phyloP scores from a whole-genome alignment of 1,139 yeast species.

The Blastobotrys serpentis region DNA sequence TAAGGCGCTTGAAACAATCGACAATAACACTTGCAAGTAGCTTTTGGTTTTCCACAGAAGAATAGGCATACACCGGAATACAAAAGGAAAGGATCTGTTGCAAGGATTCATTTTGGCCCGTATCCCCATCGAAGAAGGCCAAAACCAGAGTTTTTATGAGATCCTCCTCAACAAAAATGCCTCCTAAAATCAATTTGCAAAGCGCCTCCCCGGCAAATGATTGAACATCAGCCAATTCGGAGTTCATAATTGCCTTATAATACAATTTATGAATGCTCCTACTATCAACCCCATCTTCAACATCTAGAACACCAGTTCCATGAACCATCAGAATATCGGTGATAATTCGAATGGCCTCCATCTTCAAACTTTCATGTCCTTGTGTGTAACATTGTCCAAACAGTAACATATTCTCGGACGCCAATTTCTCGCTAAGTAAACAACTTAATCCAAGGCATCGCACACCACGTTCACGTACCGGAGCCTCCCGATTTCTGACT shows the following conservation, averaged over 20 bases:
- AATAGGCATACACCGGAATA: conserved; percentile 84
- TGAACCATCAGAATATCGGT: conserved; percentile 77
- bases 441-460: conserved; percentile 79
- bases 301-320: conserved; percentile 66
- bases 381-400: conserved; percentile 65
- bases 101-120: conserved; percentile 61
- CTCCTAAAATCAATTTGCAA: conserved; percentile 78
- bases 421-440: conserved; percentile 61
- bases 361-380: conserved; percentile 60
- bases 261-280: conserved; percentile 63
- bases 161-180: conserved; percentile 66
- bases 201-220: conserved; percentile 84
- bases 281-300: conserved; percentile 62
- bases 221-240: conserved; percentile 64
- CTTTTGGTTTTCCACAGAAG: conserved; percentile 72
- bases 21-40: conserved; percentile 63
- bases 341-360: conserved; percentile 64
- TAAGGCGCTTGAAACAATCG: conserved; percentile 63
- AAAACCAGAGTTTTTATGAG: conserved; percentile 69
- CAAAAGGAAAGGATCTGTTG: conserved; percentile 85
- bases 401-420: conserved; percentile 51
- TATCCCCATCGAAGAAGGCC: conserved; percentile 71
- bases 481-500: conserved; percentile 58
- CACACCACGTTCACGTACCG: conserved; percentile 66
- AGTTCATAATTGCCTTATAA: conserved; percentile 56